These are phyloP conservation scores for Phytophthora palmivora DNA, from an alignment of 352 stramenopile species.

Conservation along the genomic window DNA sequence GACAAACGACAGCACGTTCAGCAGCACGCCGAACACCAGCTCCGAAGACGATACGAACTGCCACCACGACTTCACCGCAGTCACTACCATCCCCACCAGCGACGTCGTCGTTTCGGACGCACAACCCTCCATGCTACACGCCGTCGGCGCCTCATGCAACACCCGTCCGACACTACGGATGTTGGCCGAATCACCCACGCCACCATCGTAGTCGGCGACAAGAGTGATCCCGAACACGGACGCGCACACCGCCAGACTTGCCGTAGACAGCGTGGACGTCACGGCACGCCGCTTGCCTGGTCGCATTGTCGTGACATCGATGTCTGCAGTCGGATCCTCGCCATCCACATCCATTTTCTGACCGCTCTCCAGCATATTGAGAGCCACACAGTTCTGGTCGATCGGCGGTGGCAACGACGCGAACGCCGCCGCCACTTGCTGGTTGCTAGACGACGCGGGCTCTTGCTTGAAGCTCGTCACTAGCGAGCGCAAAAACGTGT, in stretches of 20 bases:
- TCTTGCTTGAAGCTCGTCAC: constrained; percentile 61
- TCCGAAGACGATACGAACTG: constrained; percentile 65
- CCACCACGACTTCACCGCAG: constrained; percentile 51
- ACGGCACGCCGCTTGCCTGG: constrained; percentile 50
- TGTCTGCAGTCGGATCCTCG: constrained; percentile 23
- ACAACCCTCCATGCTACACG: constrained; percentile 39
- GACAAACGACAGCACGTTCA: constrained; percentile 80
- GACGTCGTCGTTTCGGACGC: constrained; percentile 32
- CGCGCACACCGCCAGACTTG: constrained; percentile 70
- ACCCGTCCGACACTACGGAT: constrained; percentile 66
- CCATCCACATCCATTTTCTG: constrained; percentile 34
- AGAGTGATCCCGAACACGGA: constrained; percentile 85
- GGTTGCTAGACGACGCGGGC: constrained; percentile 15
- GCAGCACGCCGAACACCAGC: constrained; percentile 63
- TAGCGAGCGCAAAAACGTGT: constrained; percentile 78
- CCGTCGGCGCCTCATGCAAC: constrained; percentile 64
- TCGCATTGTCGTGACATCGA: constrained; percentile 24
- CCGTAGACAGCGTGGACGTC: constrained; percentile 54
- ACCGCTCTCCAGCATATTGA: constrained; percentile 38
- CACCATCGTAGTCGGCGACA: constrained; percentile 63
- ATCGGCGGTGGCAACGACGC: constrained; percentile 42
- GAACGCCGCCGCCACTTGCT: constrained; percentile 22
- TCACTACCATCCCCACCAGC: constrained; percentile 40
- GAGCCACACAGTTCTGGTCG: constrained; percentile 24
- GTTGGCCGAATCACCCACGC: constrained; percentile 38